Evolutionary conservation across 1,284 basidiomycete genomes (phyloP).

Genomic region (Violaceomyces palustris): DNA sequence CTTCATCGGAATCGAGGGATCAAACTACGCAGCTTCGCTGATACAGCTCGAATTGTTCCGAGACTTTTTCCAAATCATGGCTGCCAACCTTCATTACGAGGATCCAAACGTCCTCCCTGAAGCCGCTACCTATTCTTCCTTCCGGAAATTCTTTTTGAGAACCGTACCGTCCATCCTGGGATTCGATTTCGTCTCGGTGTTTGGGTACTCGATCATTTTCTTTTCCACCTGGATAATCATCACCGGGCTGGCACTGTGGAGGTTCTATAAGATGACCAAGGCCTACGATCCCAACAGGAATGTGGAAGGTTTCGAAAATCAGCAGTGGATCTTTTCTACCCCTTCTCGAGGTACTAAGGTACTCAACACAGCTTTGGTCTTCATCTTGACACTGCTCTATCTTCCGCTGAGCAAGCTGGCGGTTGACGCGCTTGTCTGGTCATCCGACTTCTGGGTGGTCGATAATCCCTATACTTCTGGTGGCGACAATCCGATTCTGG

Average conservation of each 20-base stretch:
- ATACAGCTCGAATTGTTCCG: slow-evolving; percentile 36
- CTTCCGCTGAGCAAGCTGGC: slow-evolving; percentile 47
- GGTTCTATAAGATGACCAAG: slow-evolving; percentile 37
- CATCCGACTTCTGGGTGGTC: slow-evolving; percentile 44
- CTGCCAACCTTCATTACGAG: slow-evolving; percentile 29
- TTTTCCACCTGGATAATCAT: slow-evolving; percentile 31
- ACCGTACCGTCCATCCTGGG: slow-evolving; percentile 36
- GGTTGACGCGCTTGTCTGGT: slow-evolving; percentile 45
- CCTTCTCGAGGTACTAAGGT: slow-evolving; percentile 32
- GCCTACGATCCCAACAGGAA: slow-evolving; percentile 36
- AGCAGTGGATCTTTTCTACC: slow-evolving; percentile 38
- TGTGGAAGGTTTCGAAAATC: slow-evolving; percentile 40
- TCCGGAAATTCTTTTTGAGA: slow-evolving; percentile 24
- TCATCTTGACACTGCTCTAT: slow-evolving; percentile 34
- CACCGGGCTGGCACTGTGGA: slow-evolving; percentile 20
- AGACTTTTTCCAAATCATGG: slow-evolving; percentile 43
- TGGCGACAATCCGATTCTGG: slow-evolving; percentile 45
- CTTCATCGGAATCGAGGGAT: slow-evolving; percentile 44
- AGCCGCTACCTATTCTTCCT: too few species aligned
- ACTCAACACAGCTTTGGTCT: slow-evolving; percentile 37
- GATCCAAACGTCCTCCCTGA: too few species aligned
- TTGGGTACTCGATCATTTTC: slow-evolving; percentile 39
- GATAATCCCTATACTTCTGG: slow-evolving; percentile 64
- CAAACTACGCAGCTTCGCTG: slow-evolving; percentile 37
- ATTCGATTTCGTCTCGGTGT: slow-evolving; percentile 41